Evolutionary conservation across 805 yeast species (phyloP).

Genomic region (Yarrowia deformans): DNA sequence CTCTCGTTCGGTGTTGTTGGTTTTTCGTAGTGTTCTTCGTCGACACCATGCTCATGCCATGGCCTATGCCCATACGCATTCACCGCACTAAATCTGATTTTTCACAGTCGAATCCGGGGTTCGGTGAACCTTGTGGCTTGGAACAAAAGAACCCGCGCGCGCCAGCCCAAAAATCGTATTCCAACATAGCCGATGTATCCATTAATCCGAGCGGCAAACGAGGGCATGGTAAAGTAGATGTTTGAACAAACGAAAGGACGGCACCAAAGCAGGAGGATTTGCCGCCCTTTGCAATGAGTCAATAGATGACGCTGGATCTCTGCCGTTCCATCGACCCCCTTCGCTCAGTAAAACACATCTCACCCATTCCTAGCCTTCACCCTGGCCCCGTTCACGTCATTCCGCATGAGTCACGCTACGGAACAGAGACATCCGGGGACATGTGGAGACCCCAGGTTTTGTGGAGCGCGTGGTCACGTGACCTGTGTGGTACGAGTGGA

Average conservation of each 20-base stretch:
- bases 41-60: no score
- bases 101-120: conserved; percentile 17
- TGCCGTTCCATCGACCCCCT: no score
- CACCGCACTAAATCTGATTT: no score
- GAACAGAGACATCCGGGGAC: conserved; percentile 32
- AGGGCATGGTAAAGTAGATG: background rate
- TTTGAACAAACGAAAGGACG: background rate
- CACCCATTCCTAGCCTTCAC: background rate
- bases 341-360: no score
- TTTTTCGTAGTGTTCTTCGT: no score
- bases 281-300: background rate
- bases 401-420: conserved; percentile 34
- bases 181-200: conserved; percentile 4
- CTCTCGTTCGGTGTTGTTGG: no score
- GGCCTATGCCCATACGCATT: no score
- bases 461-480: background rate
- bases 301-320: no score
- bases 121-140: background rate
- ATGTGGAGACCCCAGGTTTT: conserved; percentile 21
- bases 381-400: conserved; percentile 1
- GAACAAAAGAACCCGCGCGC: background rate
- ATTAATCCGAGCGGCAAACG: background rate
- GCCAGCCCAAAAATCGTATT: background rate
- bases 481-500: background rate
- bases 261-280: background rate